A percentile compares a stretch with the other conserved stretches of the same genome.
Conservation (phyloP, 768 basidiomycete genomes). For the Daedaleopsis sinensis region DNA sequence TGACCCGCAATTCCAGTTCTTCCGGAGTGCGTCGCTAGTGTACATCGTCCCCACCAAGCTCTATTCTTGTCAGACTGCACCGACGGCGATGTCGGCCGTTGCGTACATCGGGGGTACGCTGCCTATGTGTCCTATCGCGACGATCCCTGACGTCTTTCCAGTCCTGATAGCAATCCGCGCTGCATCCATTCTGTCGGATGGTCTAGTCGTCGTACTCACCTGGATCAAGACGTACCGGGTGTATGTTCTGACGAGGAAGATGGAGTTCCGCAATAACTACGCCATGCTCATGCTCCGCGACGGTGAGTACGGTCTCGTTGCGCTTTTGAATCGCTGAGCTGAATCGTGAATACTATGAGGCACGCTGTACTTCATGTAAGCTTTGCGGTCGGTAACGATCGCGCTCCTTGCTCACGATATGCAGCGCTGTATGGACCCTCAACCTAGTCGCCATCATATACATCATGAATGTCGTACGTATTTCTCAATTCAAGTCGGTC, state of each 20-base stretch:
- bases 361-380: slow-evolving; percentile 16
- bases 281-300: slow-evolving; percentile 14
- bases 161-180: slow-evolving; percentile 18
- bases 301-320: neutral
- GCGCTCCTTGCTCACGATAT: too few species aligned
- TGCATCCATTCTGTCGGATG: slow-evolving; percentile 18
- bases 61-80: slow-evolving; percentile 13
- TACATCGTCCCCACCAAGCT: slow-evolving; percentile 7
- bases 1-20: neutral
- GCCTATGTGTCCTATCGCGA: neutral
- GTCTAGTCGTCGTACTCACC: slow-evolving; percentile 19
- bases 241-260: slow-evolving; percentile 5
- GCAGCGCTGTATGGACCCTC: slow-evolving; percentile 6
- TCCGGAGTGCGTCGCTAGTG: slow-evolving; percentile 9
- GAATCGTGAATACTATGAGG: neutral
- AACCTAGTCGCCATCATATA: slow-evolving; percentile 13
- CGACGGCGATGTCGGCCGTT: slow-evolving; percentile 8
- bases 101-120: slow-evolving; percentile 3
- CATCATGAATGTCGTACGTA: slow-evolving; percentile 4
- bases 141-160: neutral
- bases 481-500: neutral
- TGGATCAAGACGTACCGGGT: slow-evolving; percentile 16
- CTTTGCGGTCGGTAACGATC: neutral
- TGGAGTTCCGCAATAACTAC: slow-evolving; percentile 1
- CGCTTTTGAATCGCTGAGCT: neutral